Evolutionary conservation across 2,329 filamentous ascomycete genomes (phyloP), one percentile per base, ranked within the genome.

Genomic region (Lojkania enalia): DNA sequence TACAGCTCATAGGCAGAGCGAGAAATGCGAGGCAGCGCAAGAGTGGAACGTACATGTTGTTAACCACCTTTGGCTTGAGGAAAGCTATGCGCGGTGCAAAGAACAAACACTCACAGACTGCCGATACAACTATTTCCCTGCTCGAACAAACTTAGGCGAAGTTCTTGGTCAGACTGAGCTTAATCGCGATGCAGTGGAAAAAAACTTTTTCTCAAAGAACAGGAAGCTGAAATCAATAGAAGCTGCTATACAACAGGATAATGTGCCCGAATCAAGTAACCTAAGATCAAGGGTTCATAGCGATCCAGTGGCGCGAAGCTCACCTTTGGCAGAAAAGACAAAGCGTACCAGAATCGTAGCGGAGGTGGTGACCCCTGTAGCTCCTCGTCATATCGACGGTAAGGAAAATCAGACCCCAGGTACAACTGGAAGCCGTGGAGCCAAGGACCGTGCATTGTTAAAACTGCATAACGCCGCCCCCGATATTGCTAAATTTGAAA

Each of bases 11-110:
- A 84, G 86, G 46, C 83, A 84, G 44, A 95, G 92, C 62, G 94
- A 97, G 64, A 99, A 99, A 71, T 96, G 88, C 67, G 85, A 87
- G 27, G 94, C 94, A 1, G 94, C 94, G 0, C 82, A 83, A 49
- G 94, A 97, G 71, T 99, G 94, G 94, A 86, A 87, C 41, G 85
- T 97, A 42, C 76, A 90, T 44, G 86, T 96, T 58, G 77, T 96
- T 58, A 99, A 97, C 67, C 94, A 99, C 66, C 78, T 99, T 1
- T 99, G 94, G 94, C 80, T 99, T 35, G 94, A 99, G 69, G 94
- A 99, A 64, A 95, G 90, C 70, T 99, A 97, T 64, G 90, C 92
- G 1, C 90, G 87, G 65, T 96, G 90, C 74, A 80, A 87, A 61
- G 75, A 86, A 46, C 86, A 89, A 64, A 81, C 82, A 0, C 73